phyloP scores from a whole-genome alignment of 2,329 filamentous ascomycete genomes.

The Aspergillus caelatus region DNA sequence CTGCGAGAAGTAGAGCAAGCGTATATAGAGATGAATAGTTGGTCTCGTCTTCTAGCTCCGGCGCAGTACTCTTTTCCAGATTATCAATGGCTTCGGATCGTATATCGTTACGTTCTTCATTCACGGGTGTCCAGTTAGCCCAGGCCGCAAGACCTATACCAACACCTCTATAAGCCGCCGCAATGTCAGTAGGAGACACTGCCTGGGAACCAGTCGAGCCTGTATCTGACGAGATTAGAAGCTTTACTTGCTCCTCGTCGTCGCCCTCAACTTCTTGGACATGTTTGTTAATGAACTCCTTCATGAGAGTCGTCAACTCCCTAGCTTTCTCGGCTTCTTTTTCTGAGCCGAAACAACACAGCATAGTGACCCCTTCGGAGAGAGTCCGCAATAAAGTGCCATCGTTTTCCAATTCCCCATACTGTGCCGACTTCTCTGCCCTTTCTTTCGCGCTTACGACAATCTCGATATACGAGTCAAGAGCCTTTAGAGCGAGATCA shows the following conservation, averaged over 20 bases:
- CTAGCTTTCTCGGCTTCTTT: conserved; percentile 78
- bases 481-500: conserved; percentile 84
- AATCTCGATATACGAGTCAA: conserved; percentile 89
- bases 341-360: conserved; percentile 79
- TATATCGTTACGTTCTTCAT: conserved; percentile 68
- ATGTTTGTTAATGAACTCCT: conserved; percentile 72
- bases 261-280: conserved; percentile 31
- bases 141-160: conserved; percentile 85
- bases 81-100: conserved; percentile 77
- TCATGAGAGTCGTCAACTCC: conserved; percentile 69
- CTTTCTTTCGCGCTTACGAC: conserved; percentile 82
- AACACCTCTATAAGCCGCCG: conserved; percentile 78
- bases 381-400: conserved; percentile 75
- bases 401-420: conserved; percentile 77
- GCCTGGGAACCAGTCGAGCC: conserved; percentile 20
- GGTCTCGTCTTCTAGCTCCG: conserved; percentile 65
- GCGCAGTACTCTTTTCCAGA: conserved; percentile 71
- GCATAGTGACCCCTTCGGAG: conserved; percentile 74
- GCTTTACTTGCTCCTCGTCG: conserved; percentile 26
- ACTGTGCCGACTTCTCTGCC: conserved; percentile 67
- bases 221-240: conserved; percentile 20
- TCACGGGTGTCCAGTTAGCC: conserved; percentile 80
- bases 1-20: conserved; percentile 81
- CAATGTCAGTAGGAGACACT: conserved; percentile 65
- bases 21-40: conserved; percentile 80